Conservation (phyloP, 805 yeast species). For the Ogataea populi-albae region DNA sequence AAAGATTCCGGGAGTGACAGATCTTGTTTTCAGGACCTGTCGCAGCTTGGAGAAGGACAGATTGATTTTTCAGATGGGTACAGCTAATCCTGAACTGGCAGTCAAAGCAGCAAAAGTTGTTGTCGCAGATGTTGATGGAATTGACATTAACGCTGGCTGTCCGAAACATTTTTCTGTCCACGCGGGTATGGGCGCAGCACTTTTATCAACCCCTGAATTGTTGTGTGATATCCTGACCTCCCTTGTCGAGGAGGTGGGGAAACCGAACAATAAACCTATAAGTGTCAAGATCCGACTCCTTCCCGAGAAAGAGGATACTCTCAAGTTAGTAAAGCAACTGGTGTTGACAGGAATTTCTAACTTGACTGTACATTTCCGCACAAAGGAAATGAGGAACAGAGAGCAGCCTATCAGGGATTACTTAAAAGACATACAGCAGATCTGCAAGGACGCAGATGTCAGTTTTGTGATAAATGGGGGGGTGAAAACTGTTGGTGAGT, state of each 20-base stretch:
- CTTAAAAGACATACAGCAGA: slow-evolving; percentile 55
- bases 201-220: slow-evolving; percentile 76
- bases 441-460: slow-evolving; percentile 61
- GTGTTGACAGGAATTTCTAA: slow-evolving; percentile 79
- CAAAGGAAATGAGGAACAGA: slow-evolving; percentile 82
- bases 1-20: slow-evolving; percentile 45
- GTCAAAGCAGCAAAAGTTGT: slow-evolving; percentile 83
- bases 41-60: slow-evolving; percentile 60
- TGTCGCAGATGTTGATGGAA: slow-evolving; percentile 84
- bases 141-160: slow-evolving; percentile 94
- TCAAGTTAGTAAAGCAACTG: slow-evolving; percentile 53
- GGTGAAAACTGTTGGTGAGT: slow-evolving; percentile 54
- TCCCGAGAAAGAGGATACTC: slow-evolving; percentile 58
- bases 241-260: slow-evolving; percentile 78
- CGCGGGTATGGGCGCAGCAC: slow-evolving; percentile 97
- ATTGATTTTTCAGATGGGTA: slow-evolving; percentile 87
- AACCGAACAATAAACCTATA: slow-evolving; percentile 71
- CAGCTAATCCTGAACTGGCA: slow-evolving; percentile 79
- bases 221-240: slow-evolving; percentile 64
- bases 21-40: slow-evolving; percentile 65
- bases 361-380: slow-evolving; percentile 89
- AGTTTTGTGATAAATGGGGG: slow-evolving; percentile 83
- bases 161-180: slow-evolving; percentile 95
- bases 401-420: slow-evolving; percentile 76
- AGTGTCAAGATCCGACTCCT: slow-evolving; percentile 87